Evolutionary conservation across 1,139 yeast genomes (phyloP), one percentile per base, ranked within the genome.

Genomic region (Yamadazyma triangularis): DNA sequence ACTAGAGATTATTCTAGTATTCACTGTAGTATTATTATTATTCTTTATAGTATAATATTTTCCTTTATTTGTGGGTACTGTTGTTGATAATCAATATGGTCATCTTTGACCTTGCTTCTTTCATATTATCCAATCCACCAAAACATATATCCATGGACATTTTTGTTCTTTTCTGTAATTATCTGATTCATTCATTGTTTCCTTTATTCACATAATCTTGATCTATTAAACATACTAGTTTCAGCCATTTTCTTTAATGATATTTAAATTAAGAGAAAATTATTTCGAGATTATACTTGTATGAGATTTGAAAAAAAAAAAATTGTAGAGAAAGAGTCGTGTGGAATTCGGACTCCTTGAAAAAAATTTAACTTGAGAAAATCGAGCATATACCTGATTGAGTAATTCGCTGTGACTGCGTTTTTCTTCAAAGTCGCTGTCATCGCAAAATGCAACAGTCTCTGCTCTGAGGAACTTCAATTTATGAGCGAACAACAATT

Each of bases 211-310:
- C 9, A 18, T 18, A 7, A 6, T 18, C 20, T 18, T 7, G 6
- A 18, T 18, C 20, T 18, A 9, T 18, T 7, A 7, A 18, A 65
- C 71, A 62, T 64, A 64, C 71, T 53, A 58, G 70, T 61, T 54
- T 65, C 72, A 61, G 68, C 64, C 71, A 64, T 64, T 51, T 50
- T 64, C 10, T 32, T 26, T 30, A 28, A 15, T 30, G 18, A 31
- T 30, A 22, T 31, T 7, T 18, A 7, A 18, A 18, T 18, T 18
- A 18, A 18, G 9, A 18, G 20, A 18, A 18, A 18, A 18, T 18
- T 18, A 18, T 7, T 18, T 18, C 20, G 20, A 18, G 20, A 18
- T 18, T 18, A 18, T 9, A 7, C 20, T 18, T 18, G 6, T 18
- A 18, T 6, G 9, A 9, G 20, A 18, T 6, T 9, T 18, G 20